phyloP scores from a whole-genome alignment of 768 basidiomycete genomes.

The Agaricus subrufescens region DNA sequence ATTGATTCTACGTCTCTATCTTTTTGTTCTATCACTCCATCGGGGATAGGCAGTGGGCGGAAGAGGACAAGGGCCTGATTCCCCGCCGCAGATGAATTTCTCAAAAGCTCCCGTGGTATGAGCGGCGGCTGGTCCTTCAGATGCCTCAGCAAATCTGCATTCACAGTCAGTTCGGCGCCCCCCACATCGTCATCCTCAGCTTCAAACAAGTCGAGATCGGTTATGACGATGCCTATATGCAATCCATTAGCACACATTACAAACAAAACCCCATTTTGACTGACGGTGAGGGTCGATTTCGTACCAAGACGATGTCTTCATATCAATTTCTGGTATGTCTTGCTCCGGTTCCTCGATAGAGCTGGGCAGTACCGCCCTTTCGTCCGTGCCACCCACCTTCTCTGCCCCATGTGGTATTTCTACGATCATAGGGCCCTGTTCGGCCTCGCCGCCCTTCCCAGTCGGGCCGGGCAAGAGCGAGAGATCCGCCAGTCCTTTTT shows the following conservation, averaged over 20 bases:
- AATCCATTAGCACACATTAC: background rate
- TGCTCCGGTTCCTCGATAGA: constrained; percentile 37
- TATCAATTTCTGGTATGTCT: constrained; percentile 47
- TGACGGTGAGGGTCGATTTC: constrained; percentile 67
- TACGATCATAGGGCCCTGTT: background rate
- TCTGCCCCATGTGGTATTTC: background rate
- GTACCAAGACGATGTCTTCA: constrained; percentile 64
- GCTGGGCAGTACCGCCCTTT: constrained; percentile 20
- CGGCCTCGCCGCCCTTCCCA: background rate
- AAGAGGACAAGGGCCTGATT: constrained; percentile 55
- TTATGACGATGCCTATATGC: constrained; percentile 57
- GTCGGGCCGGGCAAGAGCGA: constrained; percentile 20
- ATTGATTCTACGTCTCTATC: constrained; percentile 51
- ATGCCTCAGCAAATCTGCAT: constrained; percentile 40
- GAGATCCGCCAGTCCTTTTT: constrained; percentile 55
- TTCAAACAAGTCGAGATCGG: constrained; percentile 50
- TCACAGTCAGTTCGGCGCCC: constrained; percentile 24
- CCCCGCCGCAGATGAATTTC: constrained; percentile 9
- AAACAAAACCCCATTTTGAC: constrained; percentile 18
- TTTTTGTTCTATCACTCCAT: constrained; percentile 27
- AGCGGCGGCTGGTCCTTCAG: constrained; percentile 29
- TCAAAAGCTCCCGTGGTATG: constrained; percentile 14
- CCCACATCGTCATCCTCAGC: constrained; percentile 35
- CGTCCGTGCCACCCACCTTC: constrained; percentile 10
- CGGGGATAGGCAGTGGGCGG: constrained; percentile 30